phyloP scores from a whole-genome alignment of 2,329 filamentous ascomycete species.

The Hypoxylon sp. region DNA sequence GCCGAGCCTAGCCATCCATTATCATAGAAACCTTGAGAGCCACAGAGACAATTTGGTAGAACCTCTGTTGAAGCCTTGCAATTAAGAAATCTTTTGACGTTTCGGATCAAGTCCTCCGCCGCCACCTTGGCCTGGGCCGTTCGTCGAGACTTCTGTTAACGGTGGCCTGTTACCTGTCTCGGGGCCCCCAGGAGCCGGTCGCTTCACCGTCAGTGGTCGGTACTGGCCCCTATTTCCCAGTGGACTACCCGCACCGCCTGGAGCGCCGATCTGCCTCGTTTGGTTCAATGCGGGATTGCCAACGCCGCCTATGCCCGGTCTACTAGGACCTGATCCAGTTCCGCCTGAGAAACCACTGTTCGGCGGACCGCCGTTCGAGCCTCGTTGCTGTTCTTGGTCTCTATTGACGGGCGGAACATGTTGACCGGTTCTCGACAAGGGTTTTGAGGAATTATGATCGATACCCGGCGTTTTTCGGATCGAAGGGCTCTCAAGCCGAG shows the following conservation, averaged over 20 bases:
- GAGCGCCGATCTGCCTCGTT: slow-evolving; percentile 69
- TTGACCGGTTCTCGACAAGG: slow-evolving; percentile 69
- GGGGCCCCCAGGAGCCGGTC: slow-evolving; percentile 53
- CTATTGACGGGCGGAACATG: slow-evolving; percentile 60
- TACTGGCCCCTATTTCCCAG: slow-evolving; percentile 70
- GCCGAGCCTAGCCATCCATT: slow-evolving; percentile 29
- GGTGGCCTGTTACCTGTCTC: slow-evolving; percentile 55
- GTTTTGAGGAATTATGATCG: slow-evolving; percentile 82
- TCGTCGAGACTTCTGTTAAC: slow-evolving; percentile 64
- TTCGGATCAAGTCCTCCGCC: slow-evolving; percentile 60
- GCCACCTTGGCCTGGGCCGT: slow-evolving; percentile 49
- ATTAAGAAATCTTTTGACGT: slow-evolving; percentile 59
- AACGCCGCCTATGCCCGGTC: slow-evolving; percentile 55
- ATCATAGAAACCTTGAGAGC: slow-evolving; percentile 11
- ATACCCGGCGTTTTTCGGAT: slow-evolving; percentile 90
- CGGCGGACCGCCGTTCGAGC: slow-evolving; percentile 9
- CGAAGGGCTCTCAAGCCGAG: slow-evolving; percentile 81
- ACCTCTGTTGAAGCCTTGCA: neutral
- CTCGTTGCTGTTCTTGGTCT: slow-evolving; percentile 46
- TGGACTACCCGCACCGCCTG: slow-evolving; percentile 65
- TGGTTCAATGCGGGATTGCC: slow-evolving; percentile 67
- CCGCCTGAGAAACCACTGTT: slow-evolving; percentile 35
- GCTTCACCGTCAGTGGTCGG: slow-evolving; percentile 69
- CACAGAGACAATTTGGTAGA: slow-evolving; percentile 7
- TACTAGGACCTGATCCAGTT: slow-evolving; percentile 28